A percentile compares a stretch with the other conserved stretches of the same genome.
phyloP scores from a whole-genome alignment of 345 rosid genomes.

The Cardamine resedifolia region DNA sequence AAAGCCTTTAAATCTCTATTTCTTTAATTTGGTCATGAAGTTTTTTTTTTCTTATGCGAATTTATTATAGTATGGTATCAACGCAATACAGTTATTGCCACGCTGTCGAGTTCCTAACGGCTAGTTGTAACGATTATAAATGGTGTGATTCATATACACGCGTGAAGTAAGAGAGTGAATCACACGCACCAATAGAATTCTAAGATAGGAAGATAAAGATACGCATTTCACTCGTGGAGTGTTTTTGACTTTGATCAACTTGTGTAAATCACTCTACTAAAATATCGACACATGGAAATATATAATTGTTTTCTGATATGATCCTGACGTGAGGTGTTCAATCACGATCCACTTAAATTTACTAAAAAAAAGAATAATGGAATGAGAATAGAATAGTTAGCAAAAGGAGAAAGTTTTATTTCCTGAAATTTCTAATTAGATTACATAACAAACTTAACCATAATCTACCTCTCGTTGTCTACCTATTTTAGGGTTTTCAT shows the following conservation, averaged over 20 bases:
- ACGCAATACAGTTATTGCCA: not conserved
- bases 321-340: slow-evolving; percentile 12
- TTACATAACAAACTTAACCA: not conserved
- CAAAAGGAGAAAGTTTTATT: not conserved
- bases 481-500: not conserved
- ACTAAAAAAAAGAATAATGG: not conserved
- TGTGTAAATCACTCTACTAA: not conserved
- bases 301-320: not conserved
- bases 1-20: not conserved
- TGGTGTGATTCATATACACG: not conserved
- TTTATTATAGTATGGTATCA: not conserved
- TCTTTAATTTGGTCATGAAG: not conserved
- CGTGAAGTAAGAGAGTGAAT: not conserved
- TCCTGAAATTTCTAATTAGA: not conserved
- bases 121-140: not conserved
- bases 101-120: slow-evolving; percentile 15
- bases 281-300: not conserved
- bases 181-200: not conserved
- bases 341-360: slow-evolving; percentile 2
- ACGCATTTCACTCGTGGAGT: not conserved
- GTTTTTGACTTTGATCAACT: slow-evolving; percentile 4
- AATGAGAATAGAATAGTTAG: not conserved
- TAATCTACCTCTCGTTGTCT: not conserved
- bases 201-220: slow-evolving; percentile 7
- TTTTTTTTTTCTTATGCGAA: not conserved